Percentiles rank a stretch among this genome's conserved stretches.
phyloP scores from a whole-genome alignment of 2,329 filamentous ascomycete species.

The Cyclaneusma minus region DNA sequence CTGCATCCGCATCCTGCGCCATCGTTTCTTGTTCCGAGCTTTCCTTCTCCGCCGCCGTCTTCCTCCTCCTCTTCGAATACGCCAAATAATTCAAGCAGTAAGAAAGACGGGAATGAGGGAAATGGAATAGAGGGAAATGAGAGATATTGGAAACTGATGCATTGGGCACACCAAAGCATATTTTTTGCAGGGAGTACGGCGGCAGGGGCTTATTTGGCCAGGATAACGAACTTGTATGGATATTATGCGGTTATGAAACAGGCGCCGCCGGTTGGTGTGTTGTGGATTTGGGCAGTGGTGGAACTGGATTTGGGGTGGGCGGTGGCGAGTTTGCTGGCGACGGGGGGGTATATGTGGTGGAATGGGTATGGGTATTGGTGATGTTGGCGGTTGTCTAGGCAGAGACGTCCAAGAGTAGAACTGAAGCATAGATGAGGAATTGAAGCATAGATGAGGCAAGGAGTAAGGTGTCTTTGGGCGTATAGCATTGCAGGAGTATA shows the following conservation, averaged over 20 bases:
- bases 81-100: no score
- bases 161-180: constrained; percentile 40
- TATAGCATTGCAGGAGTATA: no score
- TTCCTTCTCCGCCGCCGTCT: constrained; percentile 29
- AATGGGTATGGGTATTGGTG: no score
- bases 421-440: no score
- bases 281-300: constrained; percentile 89
- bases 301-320: constrained; percentile 64
- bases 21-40: constrained; percentile 31
- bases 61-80: constrained; percentile 30
- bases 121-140: no score
- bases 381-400: no score
- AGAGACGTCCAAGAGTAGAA: no score
- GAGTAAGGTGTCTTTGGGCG: no score
- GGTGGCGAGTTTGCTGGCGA: constrained; percentile 32
- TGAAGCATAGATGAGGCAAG: no score
- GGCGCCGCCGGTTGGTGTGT: constrained; percentile 71
- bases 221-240: constrained; percentile 62
- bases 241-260: constrained; percentile 88
- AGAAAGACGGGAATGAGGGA: no score
- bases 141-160: constrained; percentile 7
- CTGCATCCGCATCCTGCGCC: constrained; percentile 23
- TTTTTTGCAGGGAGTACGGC: constrained; percentile 47
- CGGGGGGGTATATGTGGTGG: constrained; percentile 29
- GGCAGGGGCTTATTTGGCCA: constrained; percentile 65